A percentile compares a stretch with the other conserved stretches of the same genome.
Conservation (phyloP, 2,329 filamentous ascomycete species). For the Pseudogymnoascus sp. region DNA sequence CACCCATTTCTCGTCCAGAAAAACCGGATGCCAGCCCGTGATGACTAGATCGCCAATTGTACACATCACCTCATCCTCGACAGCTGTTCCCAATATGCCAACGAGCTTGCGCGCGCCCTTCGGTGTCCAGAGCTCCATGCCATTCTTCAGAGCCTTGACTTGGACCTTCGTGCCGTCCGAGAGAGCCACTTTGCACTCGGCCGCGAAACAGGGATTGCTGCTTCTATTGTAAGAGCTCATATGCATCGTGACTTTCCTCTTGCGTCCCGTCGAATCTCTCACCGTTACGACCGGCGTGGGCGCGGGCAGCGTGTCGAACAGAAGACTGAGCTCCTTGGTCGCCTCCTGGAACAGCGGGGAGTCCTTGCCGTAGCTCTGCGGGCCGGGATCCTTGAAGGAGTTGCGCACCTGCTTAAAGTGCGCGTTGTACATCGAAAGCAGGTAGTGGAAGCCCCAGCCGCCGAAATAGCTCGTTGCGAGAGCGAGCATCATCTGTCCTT, state of each 20-base stretch:
- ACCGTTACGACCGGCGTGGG: constrained; percentile 19
- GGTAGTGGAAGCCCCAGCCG: constrained; percentile 51
- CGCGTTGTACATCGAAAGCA: constrained; percentile 48
- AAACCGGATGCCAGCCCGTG: constrained; percentile 54
- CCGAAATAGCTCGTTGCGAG: constrained; percentile 35
- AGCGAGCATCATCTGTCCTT: constrained; percentile 45
- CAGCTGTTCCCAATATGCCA: constrained; percentile 43
- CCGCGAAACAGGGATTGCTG: constrained; percentile 45
- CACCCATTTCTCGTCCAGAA: constrained; percentile 33
- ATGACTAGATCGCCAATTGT: constrained; percentile 37
- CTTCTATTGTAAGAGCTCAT: constrained; percentile 40
- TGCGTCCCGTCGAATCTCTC: neutral
- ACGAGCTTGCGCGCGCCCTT: constrained; percentile 40
- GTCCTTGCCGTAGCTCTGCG: constrained; percentile 43
- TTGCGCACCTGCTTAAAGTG: constrained; percentile 52
- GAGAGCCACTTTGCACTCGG: constrained; percentile 39
- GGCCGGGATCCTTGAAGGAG: constrained; percentile 53
- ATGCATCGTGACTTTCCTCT: constrained; percentile 16
- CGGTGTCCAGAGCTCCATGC: constrained; percentile 44
- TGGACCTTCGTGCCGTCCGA: constrained; percentile 33
- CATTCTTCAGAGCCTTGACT: constrained; percentile 38
- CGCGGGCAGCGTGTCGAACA: constrained; percentile 30
- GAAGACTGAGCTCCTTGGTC: constrained; percentile 40
- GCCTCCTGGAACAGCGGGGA: constrained; percentile 46
- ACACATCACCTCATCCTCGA: constrained; percentile 36